Evolutionary conservation across 139 green algal genomes (phyloP).

Genomic region (Choricystis sp.): DNA sequence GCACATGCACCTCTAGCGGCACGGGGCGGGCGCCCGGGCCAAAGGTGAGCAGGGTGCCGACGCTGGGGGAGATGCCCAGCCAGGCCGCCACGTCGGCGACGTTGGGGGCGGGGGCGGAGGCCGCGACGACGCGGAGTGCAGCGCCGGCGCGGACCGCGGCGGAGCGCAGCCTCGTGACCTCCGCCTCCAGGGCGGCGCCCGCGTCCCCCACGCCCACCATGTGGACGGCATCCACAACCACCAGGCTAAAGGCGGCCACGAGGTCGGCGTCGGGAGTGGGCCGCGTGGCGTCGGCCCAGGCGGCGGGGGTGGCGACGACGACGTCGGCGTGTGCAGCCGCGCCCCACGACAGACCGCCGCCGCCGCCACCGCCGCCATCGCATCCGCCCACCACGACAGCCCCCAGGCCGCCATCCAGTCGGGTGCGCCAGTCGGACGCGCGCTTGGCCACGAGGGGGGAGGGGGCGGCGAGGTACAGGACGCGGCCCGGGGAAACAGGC

Average conservation of each 20-base stretch:
- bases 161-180: slow-evolving; percentile 79
- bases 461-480: slow-evolving; percentile 94
- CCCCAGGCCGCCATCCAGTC: slow-evolving; percentile 52
- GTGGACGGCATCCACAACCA: slow-evolving; percentile 98
- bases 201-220: slow-evolving; percentile 85
- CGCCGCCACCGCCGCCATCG: slow-evolving; percentile 24
- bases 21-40: slow-evolving; percentile 84
- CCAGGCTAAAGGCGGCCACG: slow-evolving; percentile 67
- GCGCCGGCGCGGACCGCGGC: slow-evolving; percentile 30
- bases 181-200: slow-evolving; percentile 90
- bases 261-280: slow-evolving; percentile 72
- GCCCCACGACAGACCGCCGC: slow-evolving; percentile 45
- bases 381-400: slow-evolving; percentile 86
- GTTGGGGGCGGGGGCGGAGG: slow-evolving; percentile 91
- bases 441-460: slow-evolving; percentile 88
- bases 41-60: slow-evolving; percentile 92
- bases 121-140: slow-evolving; percentile 74
- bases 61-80: slow-evolving; percentile 50
- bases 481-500: slow-evolving; percentile 7
- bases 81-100: slow-evolving; percentile 86
- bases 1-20: slow-evolving; percentile 90
- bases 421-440: slow-evolving; percentile 77
- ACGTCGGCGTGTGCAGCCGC: slow-evolving; percentile 77
- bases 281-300: slow-evolving; percentile 92
- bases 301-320: slow-evolving; percentile 92